Base-by-base conservation (phyloP, 176 grass and related monocot genomes). In the Calamus simplicifolius region DNA sequence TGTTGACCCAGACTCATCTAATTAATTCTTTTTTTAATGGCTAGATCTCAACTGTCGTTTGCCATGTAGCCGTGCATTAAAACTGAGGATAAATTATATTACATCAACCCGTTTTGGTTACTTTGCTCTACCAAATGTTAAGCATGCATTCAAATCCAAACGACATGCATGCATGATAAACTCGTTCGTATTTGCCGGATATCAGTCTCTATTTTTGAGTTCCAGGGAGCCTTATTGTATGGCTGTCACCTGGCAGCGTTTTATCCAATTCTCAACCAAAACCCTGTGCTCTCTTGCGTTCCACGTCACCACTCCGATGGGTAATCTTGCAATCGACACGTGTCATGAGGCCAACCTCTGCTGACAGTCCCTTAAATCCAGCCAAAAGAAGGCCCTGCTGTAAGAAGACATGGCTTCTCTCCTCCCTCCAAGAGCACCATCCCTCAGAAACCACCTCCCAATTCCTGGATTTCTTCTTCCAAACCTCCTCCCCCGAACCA, bases 391-490 rank as follows among this genome's bases (percentile, higher is more conserved):
- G 48, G 68, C 67, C 38, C 23, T 76, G 21, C 65, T 54, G 43
- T 1, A 25, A 52, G 53, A 48, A 77, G 52, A 50, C 54, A 77
- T 77, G 74, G 74, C 74, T 54, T 62, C 74, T 60, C 74, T 69
- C 62, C 65, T 77, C 51, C 74, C 56, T 25, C 50, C 66, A 19
- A 62, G 16, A n/a, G 35, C 58, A 28, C 23, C 53, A 29, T 72
- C 53, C n/a, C 64, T 56, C 25, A 48, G 30, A 50, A 70, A 80
- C 67, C 76, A 77, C 57, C 53, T 56, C 18, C 30, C 76, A 15
- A 61, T 71, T 61, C 79, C 78, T 87, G 85, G 75, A 79, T 63
- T 66, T 70, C 26, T 82, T 61, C 64, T 69, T 69, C 68, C 64
- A 83, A 5, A 25, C 58, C 55, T 76, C 23, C 50, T 23, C 64